Percentiles rank a stretch among this genome's conserved stretches.
Conservation (phyloP, 768 basidiomycete genomes). For the Tubosaeta sp. region DNA sequence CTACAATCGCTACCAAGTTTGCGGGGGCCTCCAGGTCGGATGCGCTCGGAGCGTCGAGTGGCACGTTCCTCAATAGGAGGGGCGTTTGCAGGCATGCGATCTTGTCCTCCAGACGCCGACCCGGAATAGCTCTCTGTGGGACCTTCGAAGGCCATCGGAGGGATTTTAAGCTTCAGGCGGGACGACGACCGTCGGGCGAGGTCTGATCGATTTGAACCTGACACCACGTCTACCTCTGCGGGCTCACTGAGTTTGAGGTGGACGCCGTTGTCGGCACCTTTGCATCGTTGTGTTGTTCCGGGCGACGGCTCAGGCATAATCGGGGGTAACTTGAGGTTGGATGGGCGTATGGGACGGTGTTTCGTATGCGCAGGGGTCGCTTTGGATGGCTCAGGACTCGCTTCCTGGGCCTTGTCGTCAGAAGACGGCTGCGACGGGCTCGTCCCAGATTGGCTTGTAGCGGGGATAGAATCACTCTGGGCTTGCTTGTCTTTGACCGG, state of each 20-base stretch:
- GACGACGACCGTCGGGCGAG: background rate
- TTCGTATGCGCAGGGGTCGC: background rate
- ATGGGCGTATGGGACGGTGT: constrained; percentile 8
- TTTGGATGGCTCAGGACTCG: background rate
- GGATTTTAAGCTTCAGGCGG: constrained; percentile 5
- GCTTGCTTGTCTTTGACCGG: background rate
- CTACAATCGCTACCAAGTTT: background rate
- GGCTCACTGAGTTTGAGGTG: background rate
- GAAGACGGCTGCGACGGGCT: background rate
- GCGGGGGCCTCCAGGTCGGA: constrained; percentile 1
- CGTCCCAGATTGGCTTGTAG: constrained; percentile 2
- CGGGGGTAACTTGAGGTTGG: constrained; percentile 11
- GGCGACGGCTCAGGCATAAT: background rate
- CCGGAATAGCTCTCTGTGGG: background rate
- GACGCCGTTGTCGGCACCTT: background rate
- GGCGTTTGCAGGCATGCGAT: background rate
- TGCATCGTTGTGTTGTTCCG: background rate
- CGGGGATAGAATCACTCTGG: background rate
- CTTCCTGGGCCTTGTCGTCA: background rate
- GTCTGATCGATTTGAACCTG: background rate
- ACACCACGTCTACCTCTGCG: background rate
- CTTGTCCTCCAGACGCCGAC: background rate
- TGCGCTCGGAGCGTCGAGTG: background rate
- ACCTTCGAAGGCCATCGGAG: background rate
- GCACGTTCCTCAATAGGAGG: background rate